Conservation (phyloP, 371 early-diverging fungal genomes). For the Sanchytrium tribonematis region DNA sequence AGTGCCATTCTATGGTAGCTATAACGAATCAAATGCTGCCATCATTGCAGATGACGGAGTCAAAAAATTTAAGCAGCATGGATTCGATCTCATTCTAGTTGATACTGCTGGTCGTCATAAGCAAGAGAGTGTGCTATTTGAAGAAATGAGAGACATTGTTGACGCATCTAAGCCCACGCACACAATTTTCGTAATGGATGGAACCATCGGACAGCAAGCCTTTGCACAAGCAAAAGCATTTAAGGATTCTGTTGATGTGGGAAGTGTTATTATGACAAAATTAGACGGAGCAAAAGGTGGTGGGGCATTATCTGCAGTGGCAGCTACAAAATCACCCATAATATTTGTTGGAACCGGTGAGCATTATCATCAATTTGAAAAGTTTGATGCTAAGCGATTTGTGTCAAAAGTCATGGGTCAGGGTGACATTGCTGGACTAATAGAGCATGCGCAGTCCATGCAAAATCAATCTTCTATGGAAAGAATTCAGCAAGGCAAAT, state of each 20-base stretch:
- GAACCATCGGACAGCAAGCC: constrained; percentile 97
- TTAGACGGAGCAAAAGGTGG: constrained; percentile 98
- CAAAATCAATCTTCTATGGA: constrained; percentile 3
- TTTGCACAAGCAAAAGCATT: constrained; percentile 89
- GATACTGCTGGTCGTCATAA: constrained; percentile 98
- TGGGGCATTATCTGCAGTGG: constrained; percentile 97
- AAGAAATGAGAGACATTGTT: constrained; percentile 92
- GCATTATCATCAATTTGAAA: constrained; percentile 86
- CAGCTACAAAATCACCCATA: constrained; percentile 89
- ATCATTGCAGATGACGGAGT: constrained; percentile 83
- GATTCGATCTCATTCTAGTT: constrained; percentile 92
- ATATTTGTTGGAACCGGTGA: constrained; percentile 97
- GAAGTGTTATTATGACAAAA: constrained; percentile 95
- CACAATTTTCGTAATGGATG: constrained; percentile 97
- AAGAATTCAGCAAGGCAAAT: constrained; percentile 22
- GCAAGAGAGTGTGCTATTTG: constrained; percentile 89
- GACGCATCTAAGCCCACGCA: constrained; percentile 63
- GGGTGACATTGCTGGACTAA: constrained; percentile 80
- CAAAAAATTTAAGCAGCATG: constrained; percentile 74
- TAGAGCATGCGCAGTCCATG: constrained; percentile 76
- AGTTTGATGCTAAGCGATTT: constrained; percentile 77
- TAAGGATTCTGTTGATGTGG: constrained; percentile 80
- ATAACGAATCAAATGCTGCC: constrained; percentile 84
- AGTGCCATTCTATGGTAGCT: constrained; percentile 88
- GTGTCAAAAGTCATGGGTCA: constrained; percentile 71